Conservation (phyloP, 2,329 filamentous ascomycete species). For the Aspergillus thermomutatus region DNA sequence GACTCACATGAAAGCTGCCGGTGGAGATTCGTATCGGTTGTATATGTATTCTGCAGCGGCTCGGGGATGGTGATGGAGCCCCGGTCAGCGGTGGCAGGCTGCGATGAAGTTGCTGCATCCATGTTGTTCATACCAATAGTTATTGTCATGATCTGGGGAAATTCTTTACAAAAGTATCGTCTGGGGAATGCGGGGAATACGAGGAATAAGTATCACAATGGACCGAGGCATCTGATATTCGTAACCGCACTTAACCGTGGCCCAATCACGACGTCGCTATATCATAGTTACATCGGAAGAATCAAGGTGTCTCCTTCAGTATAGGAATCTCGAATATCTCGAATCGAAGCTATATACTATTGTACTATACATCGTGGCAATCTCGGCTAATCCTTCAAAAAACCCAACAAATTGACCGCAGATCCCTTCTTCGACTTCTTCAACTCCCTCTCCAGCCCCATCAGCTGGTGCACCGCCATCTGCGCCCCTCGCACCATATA, state of each 20-base stretch:
- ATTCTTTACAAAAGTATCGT: not conserved
- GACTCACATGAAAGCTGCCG: constrained; percentile 51
- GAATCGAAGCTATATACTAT: not conserved
- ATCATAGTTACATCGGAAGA: too few species aligned
- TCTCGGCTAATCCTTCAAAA: not conserved
- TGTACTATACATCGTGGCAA: not conserved
- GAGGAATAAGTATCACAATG: not conserved
- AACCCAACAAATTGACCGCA: not conserved
- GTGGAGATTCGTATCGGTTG: constrained; percentile 53
- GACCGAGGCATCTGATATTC: not conserved
- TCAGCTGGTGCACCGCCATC: constrained; percentile 33
- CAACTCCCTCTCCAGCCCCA: constrained; percentile 17
- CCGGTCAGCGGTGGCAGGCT: constrained; percentile 32
- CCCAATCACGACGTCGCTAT: not conserved
- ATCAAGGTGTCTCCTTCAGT: too few species aligned
- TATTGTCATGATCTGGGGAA: not conserved
- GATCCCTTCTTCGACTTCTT: constrained; percentile 7
- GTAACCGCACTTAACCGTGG: not conserved
- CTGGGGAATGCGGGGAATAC: not conserved
- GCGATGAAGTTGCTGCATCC: not conserved
- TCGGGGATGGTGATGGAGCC: constrained; percentile 58
- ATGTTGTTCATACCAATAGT: not conserved
- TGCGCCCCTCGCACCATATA: constrained; percentile 37
- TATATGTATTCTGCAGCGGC: constrained; percentile 54
- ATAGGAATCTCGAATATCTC: not conserved